These are phyloP conservation scores for Mycena olivaceomarginata DNA, from an alignment of 768 basidiomycete species.

Conservation along the genomic window DNA sequence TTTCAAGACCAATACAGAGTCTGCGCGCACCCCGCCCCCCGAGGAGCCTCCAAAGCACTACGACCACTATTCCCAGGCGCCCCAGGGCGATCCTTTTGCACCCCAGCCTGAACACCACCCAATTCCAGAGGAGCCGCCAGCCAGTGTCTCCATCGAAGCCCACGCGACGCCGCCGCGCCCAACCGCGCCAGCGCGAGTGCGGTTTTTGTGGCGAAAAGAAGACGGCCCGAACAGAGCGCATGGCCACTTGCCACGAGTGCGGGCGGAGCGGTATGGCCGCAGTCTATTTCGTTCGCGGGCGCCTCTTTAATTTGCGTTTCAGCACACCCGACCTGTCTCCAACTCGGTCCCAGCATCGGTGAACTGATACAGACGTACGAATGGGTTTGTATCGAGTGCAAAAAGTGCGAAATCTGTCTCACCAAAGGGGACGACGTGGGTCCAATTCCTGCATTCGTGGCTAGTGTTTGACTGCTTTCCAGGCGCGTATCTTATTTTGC, in stretches of 20 bases:
- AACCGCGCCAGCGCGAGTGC: conserved; percentile 79
- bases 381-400: conserved; percentile 96
- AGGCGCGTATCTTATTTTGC: conserved; percentile 92
- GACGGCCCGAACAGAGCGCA: conserved; percentile 72
- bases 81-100: conserved; percentile 90
- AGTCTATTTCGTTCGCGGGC: conserved; percentile 20
- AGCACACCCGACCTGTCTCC: conserved; percentile 94
- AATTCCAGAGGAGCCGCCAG: conserved; percentile 64
- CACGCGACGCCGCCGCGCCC: conserved; percentile 66
- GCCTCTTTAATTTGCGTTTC: conserved; percentile 31
- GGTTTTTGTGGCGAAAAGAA: conserved; percentile 88
- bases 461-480: conserved; percentile 44
- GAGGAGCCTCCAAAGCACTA: conserved; percentile 57
- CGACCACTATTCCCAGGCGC: conserved; percentile 81
- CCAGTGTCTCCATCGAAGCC: conserved; percentile 65
- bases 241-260: conserved; percentile 90
- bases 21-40: conserved; percentile 47
- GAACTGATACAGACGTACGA: conserved; percentile 81
- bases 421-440: conserved; percentile 93
- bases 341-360: conserved; percentile 71
- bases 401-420: conserved; percentile 91
- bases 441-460: conserved; percentile 44
- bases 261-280: conserved; percentile 82
- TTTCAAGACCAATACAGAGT: conserved; percentile 46
- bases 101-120: conserved; percentile 76